Base-by-base conservation (phyloP, 108 stramenopile genomes). In the Cyclotella choctawhatcheeana region DNA sequence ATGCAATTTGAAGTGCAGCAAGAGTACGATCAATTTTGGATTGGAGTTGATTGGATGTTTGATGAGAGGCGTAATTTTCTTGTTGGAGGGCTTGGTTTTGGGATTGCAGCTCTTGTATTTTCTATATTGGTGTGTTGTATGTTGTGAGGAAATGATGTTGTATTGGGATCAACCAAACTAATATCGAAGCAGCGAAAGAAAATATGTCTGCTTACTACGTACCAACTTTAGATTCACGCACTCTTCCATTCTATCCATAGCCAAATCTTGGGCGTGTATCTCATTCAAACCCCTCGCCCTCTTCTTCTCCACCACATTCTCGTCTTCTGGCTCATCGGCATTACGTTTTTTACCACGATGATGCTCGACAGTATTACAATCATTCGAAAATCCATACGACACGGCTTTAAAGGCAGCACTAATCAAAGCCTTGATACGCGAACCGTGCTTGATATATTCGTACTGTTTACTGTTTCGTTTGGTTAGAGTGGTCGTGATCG, bases 1-100 rank as follows among this genome's bases (percentile, higher is more conserved):
- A 73, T 5, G 89, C 85, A 29, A 86, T 73, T 60, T 76, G 70
- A 30, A 88, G 84, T 2, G 89, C 89, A 44, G 82, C 83, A n/a
- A 68, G 29, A 2, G 84, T 76, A 0, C 83, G 77, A 44, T 88
- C 84, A n/a, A 87, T 59, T 55, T 86, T 85, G 24, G 55, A 44
- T 63, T 82, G 65, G 32, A 75, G 62, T 32, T 82, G 67, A 2
- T 58, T 43, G 51, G 64, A 43, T n/a, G 82, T 67, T 30, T 86
- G 71, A 16, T 86, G 77, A 8, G 86, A 72, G 58, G 73, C 34
- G 3, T 35, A 64, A 31, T 80, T 82, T 51, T 85, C 73, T 21
- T 72, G 71, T 51, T 82, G 73, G 43, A 90, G 40, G 59, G 74
- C 67, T 44, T 79, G 59, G 13, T 70, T 67, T 44, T 83, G 72